These are phyloP conservation scores for Murraya koenigii DNA, from an alignment of 345 rosid species.

Conservation along the genomic window DNA sequence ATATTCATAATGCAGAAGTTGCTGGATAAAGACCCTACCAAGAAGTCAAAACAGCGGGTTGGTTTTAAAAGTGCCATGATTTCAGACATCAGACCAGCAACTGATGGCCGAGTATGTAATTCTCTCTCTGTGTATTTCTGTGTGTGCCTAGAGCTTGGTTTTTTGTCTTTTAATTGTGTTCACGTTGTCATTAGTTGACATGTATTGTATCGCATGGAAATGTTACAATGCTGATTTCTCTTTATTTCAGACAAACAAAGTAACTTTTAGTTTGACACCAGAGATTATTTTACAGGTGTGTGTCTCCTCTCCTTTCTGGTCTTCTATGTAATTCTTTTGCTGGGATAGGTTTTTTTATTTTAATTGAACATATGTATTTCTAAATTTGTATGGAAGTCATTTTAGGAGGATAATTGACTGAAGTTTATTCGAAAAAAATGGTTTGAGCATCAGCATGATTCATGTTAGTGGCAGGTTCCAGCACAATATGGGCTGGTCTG, in stretches of 20 bases:
- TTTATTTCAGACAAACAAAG: slow-evolving; percentile 77
- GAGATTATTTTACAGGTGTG: slow-evolving; percentile 88
- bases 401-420: slow-evolving; percentile 1
- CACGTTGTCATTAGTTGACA: background rate
- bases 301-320: background rate
- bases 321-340: background rate
- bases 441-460: background rate
- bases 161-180: background rate
- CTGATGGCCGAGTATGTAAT: slow-evolving; percentile 79
- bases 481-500: background rate
- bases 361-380: background rate
- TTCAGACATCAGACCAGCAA: slow-evolving; percentile 69
- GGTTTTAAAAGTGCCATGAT: slow-evolving; percentile 92
- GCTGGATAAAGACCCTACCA: slow-evolving; percentile 60
- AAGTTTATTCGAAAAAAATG: background rate
- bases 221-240: slow-evolving; percentile 9
- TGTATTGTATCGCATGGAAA: background rate
- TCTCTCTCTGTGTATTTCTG: background rate
- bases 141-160: background rate
- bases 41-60: slow-evolving; percentile 66
- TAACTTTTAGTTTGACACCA: slow-evolving; percentile 80
- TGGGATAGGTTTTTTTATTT: background rate
- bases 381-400: background rate
- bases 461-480: background rate
- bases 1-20: slow-evolving; percentile 51